These are phyloP conservation scores for Kodamaea leandrae DNA, from an alignment of 805 yeast genomes.

Conservation along the genomic window DNA sequence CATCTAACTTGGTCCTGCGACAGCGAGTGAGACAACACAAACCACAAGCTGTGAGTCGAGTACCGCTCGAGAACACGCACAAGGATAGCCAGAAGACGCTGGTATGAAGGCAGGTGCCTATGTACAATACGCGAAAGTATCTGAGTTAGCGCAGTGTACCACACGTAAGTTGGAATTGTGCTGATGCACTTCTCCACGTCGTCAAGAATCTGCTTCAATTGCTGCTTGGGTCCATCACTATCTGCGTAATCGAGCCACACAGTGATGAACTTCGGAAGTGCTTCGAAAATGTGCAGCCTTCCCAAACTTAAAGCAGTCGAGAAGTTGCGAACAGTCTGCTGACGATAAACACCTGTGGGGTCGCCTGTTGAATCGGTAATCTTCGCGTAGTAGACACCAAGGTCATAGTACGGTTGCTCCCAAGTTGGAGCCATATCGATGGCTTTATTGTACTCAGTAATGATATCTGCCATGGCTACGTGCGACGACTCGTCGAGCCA, in stretches of 20 bases:
- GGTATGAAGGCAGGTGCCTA: constrained; percentile 52
- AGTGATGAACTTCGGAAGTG: constrained; percentile 85
- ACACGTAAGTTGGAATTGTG: constrained; percentile 50
- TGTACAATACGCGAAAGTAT: constrained; percentile 76
- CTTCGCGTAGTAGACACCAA: constrained; percentile 78
- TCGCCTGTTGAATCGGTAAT: constrained; percentile 64
- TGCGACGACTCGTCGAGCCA: constrained; percentile 90
- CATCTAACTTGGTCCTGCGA: constrained; percentile 44
- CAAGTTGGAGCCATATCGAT: constrained; percentile 53
- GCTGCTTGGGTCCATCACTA: constrained; percentile 25
- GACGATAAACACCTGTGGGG: constrained; percentile 51
- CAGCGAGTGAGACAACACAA: constrained; percentile 64
- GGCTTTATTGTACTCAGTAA: constrained; percentile 64
- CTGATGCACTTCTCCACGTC: constrained; percentile 44
- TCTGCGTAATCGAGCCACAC: constrained; percentile 82
- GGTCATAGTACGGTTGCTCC: constrained; percentile 77
- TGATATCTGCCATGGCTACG: constrained; percentile 70
- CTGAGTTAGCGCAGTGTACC: constrained; percentile 88
- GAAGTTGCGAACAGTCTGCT: constrained; percentile 53
- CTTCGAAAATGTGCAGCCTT: constrained; percentile 68
- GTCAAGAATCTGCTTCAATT: constrained; percentile 46
- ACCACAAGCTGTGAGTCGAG: constrained; percentile 87
- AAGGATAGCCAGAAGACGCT: constrained; percentile 56
- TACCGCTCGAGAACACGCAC: constrained; percentile 57
- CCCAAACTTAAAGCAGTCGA: constrained; percentile 61